Evolutionary conservation across 176 grass and related monocot species (phyloP).

Genomic region (Oryza longistaminata): DNA sequence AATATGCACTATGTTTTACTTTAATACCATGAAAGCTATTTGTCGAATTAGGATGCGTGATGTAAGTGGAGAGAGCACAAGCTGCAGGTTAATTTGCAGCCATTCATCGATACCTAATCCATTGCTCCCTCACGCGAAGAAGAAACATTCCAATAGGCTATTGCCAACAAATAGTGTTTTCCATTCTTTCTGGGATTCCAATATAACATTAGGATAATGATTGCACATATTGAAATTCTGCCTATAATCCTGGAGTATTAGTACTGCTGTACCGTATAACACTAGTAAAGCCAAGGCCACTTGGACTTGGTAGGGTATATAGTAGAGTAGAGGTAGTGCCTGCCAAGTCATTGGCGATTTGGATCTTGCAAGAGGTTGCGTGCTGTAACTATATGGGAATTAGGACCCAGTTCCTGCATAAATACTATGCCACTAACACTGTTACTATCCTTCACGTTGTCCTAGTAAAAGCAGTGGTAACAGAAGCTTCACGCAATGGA

Average conservation of each 20-base stretch:
- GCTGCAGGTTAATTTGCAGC: slow-evolving; percentile 11
- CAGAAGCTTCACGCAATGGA: neutral
- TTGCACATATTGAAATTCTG: neutral
- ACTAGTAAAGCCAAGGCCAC: neutral
- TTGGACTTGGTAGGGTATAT: slow-evolving; percentile 9
- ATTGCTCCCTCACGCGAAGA: neutral
- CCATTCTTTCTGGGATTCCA: slow-evolving; percentile 48
- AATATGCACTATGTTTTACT: slow-evolving; percentile 4
- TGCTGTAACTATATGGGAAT: neutral
- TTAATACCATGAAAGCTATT: slow-evolving; percentile 26
- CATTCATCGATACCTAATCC: neutral
- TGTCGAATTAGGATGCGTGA: neutral
- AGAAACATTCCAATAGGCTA: slow-evolving; percentile 30
- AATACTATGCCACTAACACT: slow-evolving; percentile 24
- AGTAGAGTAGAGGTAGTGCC: slow-evolving; percentile 22
- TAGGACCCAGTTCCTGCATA: slow-evolving; percentile 39
- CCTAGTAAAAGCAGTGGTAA: neutral
- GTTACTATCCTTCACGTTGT: neutral
- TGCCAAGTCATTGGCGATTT: slow-evolving; percentile 39
- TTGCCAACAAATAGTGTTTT: slow-evolving; percentile 26
- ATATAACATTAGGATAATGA: slow-evolving; percentile 29
- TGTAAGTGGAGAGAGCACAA: slow-evolving; percentile 44
- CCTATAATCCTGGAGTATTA: slow-evolving; percentile 12
- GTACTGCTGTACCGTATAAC: neutral
- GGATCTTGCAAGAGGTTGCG: neutral